A percentile compares a stretch with the other conserved stretches of the same genome.
Evolutionary conservation across 2,329 filamentous ascomycete species (phyloP).

Genomic region (Sclerotinia borealis): DNA sequence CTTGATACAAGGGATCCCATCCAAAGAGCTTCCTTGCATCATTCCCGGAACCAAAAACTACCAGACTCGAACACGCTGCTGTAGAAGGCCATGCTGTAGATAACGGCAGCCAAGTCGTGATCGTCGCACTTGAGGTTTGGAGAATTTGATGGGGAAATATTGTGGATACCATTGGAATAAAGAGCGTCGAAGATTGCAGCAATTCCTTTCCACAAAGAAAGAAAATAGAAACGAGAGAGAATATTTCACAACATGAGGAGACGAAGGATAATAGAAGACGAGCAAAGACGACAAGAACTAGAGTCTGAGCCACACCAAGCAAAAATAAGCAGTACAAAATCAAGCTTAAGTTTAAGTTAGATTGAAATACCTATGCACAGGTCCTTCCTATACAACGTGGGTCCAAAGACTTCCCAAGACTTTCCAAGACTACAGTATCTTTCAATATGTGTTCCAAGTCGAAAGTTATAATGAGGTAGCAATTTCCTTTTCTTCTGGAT

Average conservation of each 20-base stretch:
- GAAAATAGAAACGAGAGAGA: background rate
- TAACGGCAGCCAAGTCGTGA: slow-evolving; percentile 4
- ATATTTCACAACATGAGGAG: background rate
- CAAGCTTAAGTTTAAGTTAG: background rate
- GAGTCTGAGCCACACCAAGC: background rate
- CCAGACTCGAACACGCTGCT: background rate
- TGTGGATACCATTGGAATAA: background rate
- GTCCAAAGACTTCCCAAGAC: background rate
- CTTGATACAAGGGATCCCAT: slow-evolving; percentile 7
- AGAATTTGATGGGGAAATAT: background rate
- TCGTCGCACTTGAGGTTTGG: background rate
- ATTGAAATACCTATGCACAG: background rate
- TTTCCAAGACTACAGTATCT: too few relatives aligned
- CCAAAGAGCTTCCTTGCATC: background rate
- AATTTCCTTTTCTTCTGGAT: background rate
- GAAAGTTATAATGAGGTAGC: background rate
- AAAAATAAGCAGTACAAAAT: background rate
- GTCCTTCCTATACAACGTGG: background rate
- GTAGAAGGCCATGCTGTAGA: slow-evolving; percentile 1
- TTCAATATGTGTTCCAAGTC: background rate
- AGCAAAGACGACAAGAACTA: background rate
- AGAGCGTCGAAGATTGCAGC: background rate
- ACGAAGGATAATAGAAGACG: background rate
- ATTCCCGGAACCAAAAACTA: background rate
- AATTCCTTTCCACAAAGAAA: too few relatives aligned